Evolutionary conservation across 768 basidiomycete species (phyloP).

Genomic region (Hypholoma fasciculare): DNA sequence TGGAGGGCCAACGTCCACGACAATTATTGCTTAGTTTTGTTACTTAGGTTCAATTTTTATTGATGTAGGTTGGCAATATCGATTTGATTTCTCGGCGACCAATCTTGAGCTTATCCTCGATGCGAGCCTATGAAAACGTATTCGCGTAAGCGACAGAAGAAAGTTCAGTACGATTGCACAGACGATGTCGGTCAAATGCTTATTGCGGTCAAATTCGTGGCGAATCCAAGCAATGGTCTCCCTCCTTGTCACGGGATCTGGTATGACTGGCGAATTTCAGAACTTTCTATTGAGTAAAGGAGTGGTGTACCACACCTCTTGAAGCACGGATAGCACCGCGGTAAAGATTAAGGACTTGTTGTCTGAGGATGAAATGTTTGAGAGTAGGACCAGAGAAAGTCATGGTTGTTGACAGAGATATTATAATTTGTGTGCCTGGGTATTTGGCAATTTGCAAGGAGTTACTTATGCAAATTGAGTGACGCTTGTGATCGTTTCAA

Average conservation of each 20-base stretch:
- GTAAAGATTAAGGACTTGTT: slow-evolving; percentile 62
- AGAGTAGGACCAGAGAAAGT: slow-evolving; percentile 42
- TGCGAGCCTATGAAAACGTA: slow-evolving; percentile 40
- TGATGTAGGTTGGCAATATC: slow-evolving; percentile 45
- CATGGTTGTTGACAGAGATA: slow-evolving; percentile 16
- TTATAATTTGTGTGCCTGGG: slow-evolving; percentile 5
- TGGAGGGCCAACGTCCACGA: background rate
- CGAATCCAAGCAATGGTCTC: slow-evolving; percentile 79
- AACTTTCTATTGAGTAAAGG: background rate
- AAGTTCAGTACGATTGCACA: slow-evolving; percentile 13
- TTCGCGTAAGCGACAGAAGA: background rate
- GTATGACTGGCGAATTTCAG: slow-evolving; percentile 47
- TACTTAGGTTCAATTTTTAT: slow-evolving; percentile 3
- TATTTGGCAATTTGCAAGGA: slow-evolving; percentile 9
- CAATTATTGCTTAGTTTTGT: background rate
- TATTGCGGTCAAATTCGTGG: slow-evolving; percentile 66
- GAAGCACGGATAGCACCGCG: slow-evolving; percentile 69
- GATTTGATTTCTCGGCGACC: slow-evolving; percentile 61
- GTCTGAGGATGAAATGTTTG: slow-evolving; percentile 74
- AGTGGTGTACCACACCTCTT: slow-evolving; percentile 43
- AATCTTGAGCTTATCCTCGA: slow-evolving; percentile 60
- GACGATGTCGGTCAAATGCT: slow-evolving; percentile 58
- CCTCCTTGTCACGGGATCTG: slow-evolving; percentile 54
- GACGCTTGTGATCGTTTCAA: slow-evolving; percentile 37
- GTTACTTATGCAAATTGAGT: slow-evolving; percentile 23